A percentile compares a stretch with the other conserved stretches of the same genome.
phyloP scores from a whole-genome alignment of 768 basidiomycete genomes.

The Strobilomyces dryophilus region DNA sequence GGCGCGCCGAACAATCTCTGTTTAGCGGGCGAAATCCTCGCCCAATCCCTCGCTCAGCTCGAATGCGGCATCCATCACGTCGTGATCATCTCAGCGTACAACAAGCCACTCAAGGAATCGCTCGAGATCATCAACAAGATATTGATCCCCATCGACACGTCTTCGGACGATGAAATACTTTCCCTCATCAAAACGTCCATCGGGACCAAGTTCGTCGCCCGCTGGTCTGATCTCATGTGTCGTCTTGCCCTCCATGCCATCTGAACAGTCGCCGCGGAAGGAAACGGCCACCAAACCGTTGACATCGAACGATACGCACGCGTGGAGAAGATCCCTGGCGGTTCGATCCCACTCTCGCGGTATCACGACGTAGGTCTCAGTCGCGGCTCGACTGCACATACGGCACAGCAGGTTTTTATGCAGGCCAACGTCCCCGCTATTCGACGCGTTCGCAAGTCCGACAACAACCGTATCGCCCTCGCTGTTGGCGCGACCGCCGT shows the following conservation, averaged over 20 bases:
- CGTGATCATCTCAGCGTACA: conserved; percentile 97
- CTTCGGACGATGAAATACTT: conserved; percentile 88
- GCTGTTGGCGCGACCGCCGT: conserved; percentile 96
- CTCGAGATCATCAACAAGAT: conserved; percentile 85
- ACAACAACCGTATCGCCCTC: conserved; percentile 97
- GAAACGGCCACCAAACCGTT: conserved; percentile 76
- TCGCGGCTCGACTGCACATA: conserved; percentile 93
- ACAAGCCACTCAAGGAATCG: conserved; percentile 90
- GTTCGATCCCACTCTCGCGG: too few species aligned
- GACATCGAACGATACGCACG: conserved; percentile 98
- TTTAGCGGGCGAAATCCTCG: conserved; percentile 92
- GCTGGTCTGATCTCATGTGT: conserved; percentile 99
- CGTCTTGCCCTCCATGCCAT: conserved; percentile 90
- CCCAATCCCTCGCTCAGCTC: conserved; percentile 87
- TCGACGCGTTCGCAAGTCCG: conserved; percentile 96
- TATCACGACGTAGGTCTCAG: too few species aligned
- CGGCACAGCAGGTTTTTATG: conserved; percentile 93
- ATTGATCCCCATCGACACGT: conserved; percentile 84
- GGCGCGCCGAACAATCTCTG: too few species aligned
- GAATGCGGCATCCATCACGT: conserved; percentile 98
- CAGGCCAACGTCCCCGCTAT: conserved; percentile 87
- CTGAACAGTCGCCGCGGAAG: conserved; percentile 77
- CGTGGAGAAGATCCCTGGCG: conserved; percentile 96
- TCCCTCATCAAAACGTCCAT: conserved; percentile 97
- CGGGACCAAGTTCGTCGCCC: conserved; percentile 94